Evolutionary conservation across 306 rosid species (phyloP).

Genomic region (Cucumis cinereus): DNA sequence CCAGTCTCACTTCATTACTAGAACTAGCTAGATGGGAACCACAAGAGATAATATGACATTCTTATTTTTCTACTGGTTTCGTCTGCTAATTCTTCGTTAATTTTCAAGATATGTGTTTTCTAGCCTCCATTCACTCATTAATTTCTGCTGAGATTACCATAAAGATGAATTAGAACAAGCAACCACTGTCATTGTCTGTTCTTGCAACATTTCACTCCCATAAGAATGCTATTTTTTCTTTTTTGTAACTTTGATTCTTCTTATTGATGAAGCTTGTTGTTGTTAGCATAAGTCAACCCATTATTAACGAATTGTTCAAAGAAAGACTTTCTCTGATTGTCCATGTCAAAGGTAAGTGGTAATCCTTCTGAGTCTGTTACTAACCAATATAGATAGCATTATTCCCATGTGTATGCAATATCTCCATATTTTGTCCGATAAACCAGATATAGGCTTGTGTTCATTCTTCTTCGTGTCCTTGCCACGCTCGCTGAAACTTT

Average conservation of each 20-base stretch:
- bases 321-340: no score
- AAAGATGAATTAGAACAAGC: no score
- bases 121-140: not conserved
- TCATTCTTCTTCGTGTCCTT: not conserved
- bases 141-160: no score
- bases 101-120: not conserved
- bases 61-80: not conserved
- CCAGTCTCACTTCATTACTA: constrained; percentile 17
- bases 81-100: not conserved
- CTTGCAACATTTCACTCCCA: no score
- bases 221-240: no score
- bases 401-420: not conserved
- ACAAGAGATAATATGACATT: constrained; percentile 39
- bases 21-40: not conserved
- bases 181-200: no score
- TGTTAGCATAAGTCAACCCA: no score
- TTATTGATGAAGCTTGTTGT: no score
- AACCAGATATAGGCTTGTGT: not conserved
- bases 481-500: not conserved
- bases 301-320: no score
- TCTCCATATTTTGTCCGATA: not conserved
- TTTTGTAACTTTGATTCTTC: not conserved
- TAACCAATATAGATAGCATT: not conserved
- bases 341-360: not conserved
- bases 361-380: not conserved